Evolutionary conservation across 768 basidiomycete species (phyloP).

Genomic region (Kwoniella dendrophila): DNA sequence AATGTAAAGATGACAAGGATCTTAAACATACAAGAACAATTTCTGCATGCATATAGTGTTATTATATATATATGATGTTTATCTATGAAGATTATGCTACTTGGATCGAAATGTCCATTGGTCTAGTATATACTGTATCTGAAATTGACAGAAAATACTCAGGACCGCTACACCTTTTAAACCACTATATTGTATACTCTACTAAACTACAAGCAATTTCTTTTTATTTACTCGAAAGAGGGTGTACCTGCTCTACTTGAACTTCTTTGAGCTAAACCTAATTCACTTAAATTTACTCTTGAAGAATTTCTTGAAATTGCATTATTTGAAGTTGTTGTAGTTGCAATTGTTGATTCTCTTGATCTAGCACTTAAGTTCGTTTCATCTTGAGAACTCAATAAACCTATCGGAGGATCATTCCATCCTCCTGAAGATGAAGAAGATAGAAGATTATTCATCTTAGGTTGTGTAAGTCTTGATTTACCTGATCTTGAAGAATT

Average conservation of each 20-base stretch:
- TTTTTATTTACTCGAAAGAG: conserved; percentile 10
- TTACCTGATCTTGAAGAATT: conserved; percentile 11
- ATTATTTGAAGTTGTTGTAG: conserved; percentile 4
- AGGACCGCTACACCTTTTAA: no score
- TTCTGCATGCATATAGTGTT: conserved; percentile 1
- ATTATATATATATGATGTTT: no score
- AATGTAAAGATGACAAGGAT: no score
- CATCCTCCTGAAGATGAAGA: conserved; percentile 36
- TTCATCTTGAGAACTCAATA: neutral
- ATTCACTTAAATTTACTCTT: conserved; percentile 50
- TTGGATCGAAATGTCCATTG: no score
- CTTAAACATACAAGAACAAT: no score
- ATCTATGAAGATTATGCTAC: no score
- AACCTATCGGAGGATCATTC: conserved; percentile 49
- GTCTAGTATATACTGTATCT: no score
- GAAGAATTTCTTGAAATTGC: conserved; percentile 48
- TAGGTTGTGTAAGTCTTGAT: no score
- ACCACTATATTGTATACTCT: neutral
- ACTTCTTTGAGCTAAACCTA: conserved; percentile 39
- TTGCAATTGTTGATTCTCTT: conserved; percentile 18
- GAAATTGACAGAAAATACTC: no score
- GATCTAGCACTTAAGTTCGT: neutral
- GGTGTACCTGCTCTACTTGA: conserved; percentile 34
- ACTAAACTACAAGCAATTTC: neutral
- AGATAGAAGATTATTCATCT: conserved; percentile 20